Conservation (phyloP, 2,329 filamentous ascomycete genomes). For the Plenodomus tracheiphilus region DNA sequence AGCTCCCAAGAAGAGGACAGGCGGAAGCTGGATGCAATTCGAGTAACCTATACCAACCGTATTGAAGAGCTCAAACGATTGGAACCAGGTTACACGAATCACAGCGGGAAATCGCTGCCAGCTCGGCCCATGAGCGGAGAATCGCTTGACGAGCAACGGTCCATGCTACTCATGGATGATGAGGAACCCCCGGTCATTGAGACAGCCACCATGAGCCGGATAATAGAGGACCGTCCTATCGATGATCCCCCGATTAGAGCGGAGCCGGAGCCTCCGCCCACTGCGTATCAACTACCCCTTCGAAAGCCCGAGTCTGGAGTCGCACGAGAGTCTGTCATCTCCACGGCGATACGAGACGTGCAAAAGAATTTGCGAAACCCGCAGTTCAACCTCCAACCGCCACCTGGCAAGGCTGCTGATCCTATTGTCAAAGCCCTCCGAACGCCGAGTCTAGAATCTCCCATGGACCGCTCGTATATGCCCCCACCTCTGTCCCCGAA, state of each 20-base stretch:
- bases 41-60: slow-evolving; percentile 85
- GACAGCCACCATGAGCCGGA: slow-evolving; percentile 58
- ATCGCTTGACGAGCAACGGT: slow-evolving; percentile 48
- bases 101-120: slow-evolving; percentile 74
- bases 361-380: slow-evolving; percentile 38
- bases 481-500: slow-evolving; percentile 72
- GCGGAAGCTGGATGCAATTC: slow-evolving; percentile 89
- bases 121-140: slow-evolving; percentile 67
- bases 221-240: slow-evolving; percentile 50
- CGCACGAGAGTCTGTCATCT: slow-evolving; percentile 45
- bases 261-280: slow-evolving; percentile 24
- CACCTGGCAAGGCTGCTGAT: slow-evolving; percentile 33
- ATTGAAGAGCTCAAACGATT: slow-evolving; percentile 84
- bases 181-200: slow-evolving; percentile 51
- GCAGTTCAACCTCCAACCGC: slow-evolving; percentile 40
- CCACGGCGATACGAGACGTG: slow-evolving; percentile 48
- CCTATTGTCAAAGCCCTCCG: slow-evolving; percentile 12
- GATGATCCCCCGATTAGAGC: slow-evolving; percentile 22
- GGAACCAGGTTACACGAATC: slow-evolving; percentile 56
- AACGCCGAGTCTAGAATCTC: slow-evolving; percentile 46
- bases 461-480: slow-evolving; percentile 64
- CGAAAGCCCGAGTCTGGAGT: slow-evolving; percentile 31
- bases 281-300: slow-evolving; percentile 33
- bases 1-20: slow-evolving; percentile 85
- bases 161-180: slow-evolving; percentile 42